A percentile compares a stretch with the other conserved stretches of the same genome.
These are phyloP conservation scores for Phascolomyces articulosus DNA, from an alignment of 371 early-diverging fungal species.

Conservation along the genomic window DNA sequence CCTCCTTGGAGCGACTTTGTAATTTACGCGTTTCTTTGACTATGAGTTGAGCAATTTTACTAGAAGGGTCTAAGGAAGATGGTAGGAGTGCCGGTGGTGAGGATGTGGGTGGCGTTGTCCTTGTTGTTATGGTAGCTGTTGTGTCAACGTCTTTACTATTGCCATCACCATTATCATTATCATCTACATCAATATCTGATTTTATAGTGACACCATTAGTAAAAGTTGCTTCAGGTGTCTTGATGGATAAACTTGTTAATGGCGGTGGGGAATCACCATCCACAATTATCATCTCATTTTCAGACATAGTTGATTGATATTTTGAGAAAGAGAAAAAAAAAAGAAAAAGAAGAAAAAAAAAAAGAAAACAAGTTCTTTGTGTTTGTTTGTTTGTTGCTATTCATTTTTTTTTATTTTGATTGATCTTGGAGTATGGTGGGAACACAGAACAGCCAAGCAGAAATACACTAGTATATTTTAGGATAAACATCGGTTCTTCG, in stretches of 20 bases:
- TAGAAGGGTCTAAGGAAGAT: neutral
- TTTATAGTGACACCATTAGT: too few relatives aligned
- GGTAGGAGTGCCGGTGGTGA: neutral
- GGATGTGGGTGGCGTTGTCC: neutral
- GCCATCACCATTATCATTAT: too few relatives aligned
- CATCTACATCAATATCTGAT: too few relatives aligned
- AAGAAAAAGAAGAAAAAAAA: neutral
- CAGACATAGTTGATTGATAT: constrained; percentile 22
- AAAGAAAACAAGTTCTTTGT: neutral
- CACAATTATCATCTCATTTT: constrained; percentile 25
- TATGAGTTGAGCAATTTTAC: constrained; percentile 8
- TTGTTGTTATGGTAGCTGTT: neutral
- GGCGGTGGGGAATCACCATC: constrained; percentile 21
- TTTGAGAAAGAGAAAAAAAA: neutral
- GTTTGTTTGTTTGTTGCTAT: neutral
- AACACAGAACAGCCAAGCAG: neutral
- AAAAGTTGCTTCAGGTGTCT: neutral
- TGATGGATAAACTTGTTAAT: constrained; percentile 2
- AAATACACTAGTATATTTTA: neutral
- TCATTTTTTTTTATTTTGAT: neutral
- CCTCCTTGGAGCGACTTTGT: constrained; percentile 10
- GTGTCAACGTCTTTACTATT: neutral
- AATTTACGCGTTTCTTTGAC: constrained; percentile 15
- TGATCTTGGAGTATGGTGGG: neutral
- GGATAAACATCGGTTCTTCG: constrained; percentile 69